Evolutionary conservation across 2,329 filamentous ascomycete species (phyloP).

Genomic region (Botryosphaeria dothidea): DNA sequence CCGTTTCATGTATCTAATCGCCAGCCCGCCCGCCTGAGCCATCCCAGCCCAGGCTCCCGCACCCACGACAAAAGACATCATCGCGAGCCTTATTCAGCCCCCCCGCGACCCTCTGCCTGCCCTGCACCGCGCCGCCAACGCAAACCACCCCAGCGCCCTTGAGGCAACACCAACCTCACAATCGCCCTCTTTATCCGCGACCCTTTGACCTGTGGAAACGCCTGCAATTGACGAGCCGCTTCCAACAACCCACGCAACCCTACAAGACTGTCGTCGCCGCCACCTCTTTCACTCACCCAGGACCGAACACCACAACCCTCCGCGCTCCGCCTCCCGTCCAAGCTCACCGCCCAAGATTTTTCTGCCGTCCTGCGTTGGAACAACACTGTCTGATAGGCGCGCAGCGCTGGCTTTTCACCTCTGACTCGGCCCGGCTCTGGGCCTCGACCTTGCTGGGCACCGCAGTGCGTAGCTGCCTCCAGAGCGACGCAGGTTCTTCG

Average conservation of each 20-base stretch:
- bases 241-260: not conserved
- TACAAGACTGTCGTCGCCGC: slow-evolving; percentile 4
- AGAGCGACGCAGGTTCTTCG: not conserved
- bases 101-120: not conserved
- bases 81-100: not conserved
- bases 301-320: not conserved
- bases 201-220: slow-evolving; percentile 12
- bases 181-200: not conserved
- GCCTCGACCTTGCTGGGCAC: not conserved
- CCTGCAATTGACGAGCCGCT: slow-evolving; percentile 6
- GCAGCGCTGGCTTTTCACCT: slow-evolving; percentile 9
- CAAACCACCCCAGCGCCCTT: not conserved
- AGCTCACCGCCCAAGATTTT: not conserved
- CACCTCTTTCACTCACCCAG: no score
- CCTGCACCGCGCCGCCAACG: not conserved
- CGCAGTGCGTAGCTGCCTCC: not conserved
- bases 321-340: not conserved
- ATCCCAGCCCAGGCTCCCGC: slow-evolving; percentile 2
- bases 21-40: not conserved
- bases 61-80: slow-evolving; percentile 4
- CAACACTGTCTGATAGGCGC: not conserved
- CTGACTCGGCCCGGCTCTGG: slow-evolving; percentile 10
- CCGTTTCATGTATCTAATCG: slow-evolving; percentile 5
- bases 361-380: not conserved
- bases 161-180: not conserved